Percentiles rank a stretch among this genome's conserved stretches.
phyloP scores from a whole-genome alignment of 2,329 filamentous ascomycete genomes.

The Rutstroemia sp. region DNA sequence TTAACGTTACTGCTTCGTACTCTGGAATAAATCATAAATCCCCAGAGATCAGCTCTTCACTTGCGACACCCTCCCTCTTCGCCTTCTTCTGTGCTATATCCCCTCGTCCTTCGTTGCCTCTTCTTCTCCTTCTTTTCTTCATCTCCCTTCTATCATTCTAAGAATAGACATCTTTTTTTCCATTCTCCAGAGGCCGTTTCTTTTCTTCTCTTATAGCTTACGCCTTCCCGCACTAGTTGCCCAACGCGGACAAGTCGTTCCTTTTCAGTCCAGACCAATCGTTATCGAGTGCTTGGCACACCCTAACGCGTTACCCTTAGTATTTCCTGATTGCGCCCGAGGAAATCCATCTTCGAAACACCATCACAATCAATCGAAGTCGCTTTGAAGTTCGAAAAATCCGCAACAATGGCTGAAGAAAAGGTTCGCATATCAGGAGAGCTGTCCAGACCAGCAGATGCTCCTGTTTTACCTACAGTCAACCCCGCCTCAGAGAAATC shows the following conservation, averaged over 20 bases:
- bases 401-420: conserved; percentile 60
- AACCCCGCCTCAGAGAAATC: conserved; percentile 63
- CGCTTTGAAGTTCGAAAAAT: background rate
- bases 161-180: no score
- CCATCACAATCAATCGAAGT: background rate
- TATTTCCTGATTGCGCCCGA: background rate
- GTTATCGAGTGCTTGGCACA: conserved; percentile 7
- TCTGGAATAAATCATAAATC: no score
- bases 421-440: conserved; percentile 82
- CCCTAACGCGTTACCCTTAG: background rate
- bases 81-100: background rate
- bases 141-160: background rate
- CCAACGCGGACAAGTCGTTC: background rate
- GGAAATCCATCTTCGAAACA: background rate
- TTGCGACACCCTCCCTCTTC: background rate
- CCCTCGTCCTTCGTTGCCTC: background rate
- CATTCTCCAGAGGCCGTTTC: background rate
- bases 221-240: background rate
- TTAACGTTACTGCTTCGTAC: no score
- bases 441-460: conserved; percentile 48
- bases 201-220: background rate
- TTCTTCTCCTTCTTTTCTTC: background rate
- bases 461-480: conserved; percentile 67
- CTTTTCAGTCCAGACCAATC: conserved; percentile 2
- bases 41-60: no score